These are phyloP conservation scores for Cyclotella baltica DNA, from an alignment of 108 stramenopile genomes.

Conservation along the genomic window DNA sequence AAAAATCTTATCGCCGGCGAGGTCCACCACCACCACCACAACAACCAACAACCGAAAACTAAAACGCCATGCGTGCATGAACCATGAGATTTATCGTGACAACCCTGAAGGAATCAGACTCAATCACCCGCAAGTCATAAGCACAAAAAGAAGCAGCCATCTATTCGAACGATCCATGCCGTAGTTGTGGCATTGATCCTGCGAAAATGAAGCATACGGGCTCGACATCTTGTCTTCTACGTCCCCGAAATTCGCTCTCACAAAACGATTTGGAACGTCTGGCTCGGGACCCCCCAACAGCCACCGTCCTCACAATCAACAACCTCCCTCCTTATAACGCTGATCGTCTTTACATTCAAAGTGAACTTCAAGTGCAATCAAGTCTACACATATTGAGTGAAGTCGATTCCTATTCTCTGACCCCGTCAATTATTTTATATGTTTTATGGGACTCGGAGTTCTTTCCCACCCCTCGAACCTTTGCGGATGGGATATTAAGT, in stretches of 20 bases:
- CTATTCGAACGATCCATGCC: too few relatives aligned
- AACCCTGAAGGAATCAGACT: too few relatives aligned
- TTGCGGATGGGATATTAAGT: slow-evolving; percentile 38
- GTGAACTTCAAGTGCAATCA: slow-evolving; percentile 59
- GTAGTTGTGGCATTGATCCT: too few relatives aligned
- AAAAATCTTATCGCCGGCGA: too few relatives aligned
- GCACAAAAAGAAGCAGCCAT: too few relatives aligned
- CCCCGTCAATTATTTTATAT: slow-evolving; percentile 60
- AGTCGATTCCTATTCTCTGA: neutral
- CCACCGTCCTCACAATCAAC: slow-evolving; percentile 44
- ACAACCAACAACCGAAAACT: too few relatives aligned
- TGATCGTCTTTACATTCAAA: slow-evolving; percentile 71
- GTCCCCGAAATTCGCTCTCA: slow-evolving; percentile 34
- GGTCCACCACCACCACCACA: too few relatives aligned
- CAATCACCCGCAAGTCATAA: too few relatives aligned
- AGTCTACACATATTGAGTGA: neutral
- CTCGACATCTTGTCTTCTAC: slow-evolving; percentile 47
- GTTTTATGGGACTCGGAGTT: slow-evolving; percentile 60
- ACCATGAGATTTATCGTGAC: too few relatives aligned
- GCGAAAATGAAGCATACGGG: slow-evolving; percentile 48
- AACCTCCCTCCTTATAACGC: slow-evolving; percentile 37
- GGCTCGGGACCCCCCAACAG: slow-evolving; percentile 25
- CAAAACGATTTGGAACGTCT: slow-evolving; percentile 31
- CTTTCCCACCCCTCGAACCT: slow-evolving; percentile 33
- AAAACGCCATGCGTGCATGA: too few relatives aligned